Evolutionary conservation across 2,329 filamentous ascomycete species (phyloP).

Genomic region (Sclerotiophoma versabilis): DNA sequence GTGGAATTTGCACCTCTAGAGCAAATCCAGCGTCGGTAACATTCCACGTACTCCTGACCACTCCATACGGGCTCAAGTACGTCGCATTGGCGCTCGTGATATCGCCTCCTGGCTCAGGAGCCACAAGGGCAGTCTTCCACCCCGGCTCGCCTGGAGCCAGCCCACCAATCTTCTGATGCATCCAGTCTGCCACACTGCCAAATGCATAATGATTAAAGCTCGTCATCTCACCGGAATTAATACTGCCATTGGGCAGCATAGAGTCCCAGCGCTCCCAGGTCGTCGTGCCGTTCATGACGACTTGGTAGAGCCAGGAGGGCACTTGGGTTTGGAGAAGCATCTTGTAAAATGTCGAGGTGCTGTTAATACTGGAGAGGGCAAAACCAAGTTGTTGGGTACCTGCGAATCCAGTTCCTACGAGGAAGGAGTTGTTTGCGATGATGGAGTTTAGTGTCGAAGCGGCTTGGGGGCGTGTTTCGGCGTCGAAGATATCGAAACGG

Average conservation of each 20-base stretch:
- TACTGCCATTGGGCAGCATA: conserved; percentile 52
- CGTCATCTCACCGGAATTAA: conserved; percentile 59
- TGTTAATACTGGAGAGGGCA: conserved; percentile 20
- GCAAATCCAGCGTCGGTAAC: conserved; percentile 4
- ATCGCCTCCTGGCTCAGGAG: conserved; percentile 43
- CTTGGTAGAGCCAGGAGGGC: conserved; percentile 59
- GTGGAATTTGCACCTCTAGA: neutral
- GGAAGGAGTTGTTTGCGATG: conserved; percentile 20
- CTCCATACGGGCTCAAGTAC: conserved; percentile 44
- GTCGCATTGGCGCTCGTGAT: conserved; percentile 38
- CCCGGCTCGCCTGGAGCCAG: conserved; percentile 39
- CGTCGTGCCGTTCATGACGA: conserved; percentile 57
- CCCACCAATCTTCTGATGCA: conserved; percentile 54
- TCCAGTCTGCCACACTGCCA: conserved; percentile 58
- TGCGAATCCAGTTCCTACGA: conserved; percentile 30
- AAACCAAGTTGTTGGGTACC: conserved; percentile 28
- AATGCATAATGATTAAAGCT: conserved; percentile 61
- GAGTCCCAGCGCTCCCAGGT: conserved; percentile 63
- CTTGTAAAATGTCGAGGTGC: conserved; percentile 48
- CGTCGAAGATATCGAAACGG: conserved; percentile 18
- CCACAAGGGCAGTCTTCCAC: conserved; percentile 51
- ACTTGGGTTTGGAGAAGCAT: conserved; percentile 58
- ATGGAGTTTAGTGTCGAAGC: conserved; percentile 19
- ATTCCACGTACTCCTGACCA: conserved; percentile 35
- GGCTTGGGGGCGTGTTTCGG: conserved; percentile 8